A percentile compares a stretch with the other conserved stretches of the same genome.
phyloP scores from a whole-genome alignment of 148 eudicot species.

The Beta vulgaris region DNA sequence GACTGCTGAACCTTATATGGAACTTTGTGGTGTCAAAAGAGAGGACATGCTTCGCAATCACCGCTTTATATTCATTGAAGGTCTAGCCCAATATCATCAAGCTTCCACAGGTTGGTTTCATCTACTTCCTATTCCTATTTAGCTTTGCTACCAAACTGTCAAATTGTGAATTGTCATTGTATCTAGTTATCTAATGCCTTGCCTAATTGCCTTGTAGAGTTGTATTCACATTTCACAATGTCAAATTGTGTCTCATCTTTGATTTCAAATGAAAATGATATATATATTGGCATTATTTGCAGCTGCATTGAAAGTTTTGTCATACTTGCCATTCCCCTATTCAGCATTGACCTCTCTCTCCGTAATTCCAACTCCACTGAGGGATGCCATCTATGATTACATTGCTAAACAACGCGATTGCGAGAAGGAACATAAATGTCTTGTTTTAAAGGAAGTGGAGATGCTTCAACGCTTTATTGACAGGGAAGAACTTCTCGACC shows the following conservation, averaged over 20 bases:
- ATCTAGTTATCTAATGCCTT: background rate
- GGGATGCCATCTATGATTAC: slow-evolving; percentile 83
- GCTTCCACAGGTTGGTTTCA: slow-evolving; percentile 67
- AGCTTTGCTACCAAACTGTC: background rate
- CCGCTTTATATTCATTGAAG: slow-evolving; percentile 90
- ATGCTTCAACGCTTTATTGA: slow-evolving; percentile 87
- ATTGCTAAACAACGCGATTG: slow-evolving; percentile 80
- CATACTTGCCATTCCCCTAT: slow-evolving; percentile 89
- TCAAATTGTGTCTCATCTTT: slow-evolving; percentile 7
- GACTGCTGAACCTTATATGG: slow-evolving; percentile 92
- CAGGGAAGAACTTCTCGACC: slow-evolving; percentile 64
- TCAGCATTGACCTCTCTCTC: slow-evolving; percentile 61
- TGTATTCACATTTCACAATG: background rate
- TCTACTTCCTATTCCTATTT: background rate
- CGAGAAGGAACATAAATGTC: slow-evolving; percentile 73
- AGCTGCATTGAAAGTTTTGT: slow-evolving; percentile 87
- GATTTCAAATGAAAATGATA: too few relatives aligned
- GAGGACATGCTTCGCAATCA: slow-evolving; percentile 88
- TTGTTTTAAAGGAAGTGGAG: slow-evolving; percentile 71
- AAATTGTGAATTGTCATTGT: background rate
- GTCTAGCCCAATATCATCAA: slow-evolving; percentile 74
- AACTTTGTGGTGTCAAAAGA: slow-evolving; percentile 57
- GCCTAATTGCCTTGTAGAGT: background rate
- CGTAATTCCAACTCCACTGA: slow-evolving; percentile 61
- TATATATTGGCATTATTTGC: slow-evolving; percentile 30